Conservation (phyloP, 2,329 filamentous ascomycete species). For the Calonectria crousiana region DNA sequence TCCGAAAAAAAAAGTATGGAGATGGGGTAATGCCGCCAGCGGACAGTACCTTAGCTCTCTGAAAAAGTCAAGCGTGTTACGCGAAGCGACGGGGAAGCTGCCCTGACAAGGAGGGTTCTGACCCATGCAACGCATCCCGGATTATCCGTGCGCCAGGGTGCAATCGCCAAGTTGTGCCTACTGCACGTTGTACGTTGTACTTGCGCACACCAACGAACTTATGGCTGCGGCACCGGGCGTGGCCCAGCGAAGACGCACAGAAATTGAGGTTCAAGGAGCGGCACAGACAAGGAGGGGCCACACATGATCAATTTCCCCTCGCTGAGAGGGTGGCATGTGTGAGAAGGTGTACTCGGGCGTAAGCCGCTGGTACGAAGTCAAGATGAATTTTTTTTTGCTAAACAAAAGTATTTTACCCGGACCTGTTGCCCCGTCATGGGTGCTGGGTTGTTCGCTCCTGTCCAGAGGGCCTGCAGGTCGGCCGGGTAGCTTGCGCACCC, state of each 20-base stretch:
- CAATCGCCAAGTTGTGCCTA: conserved; percentile 11
- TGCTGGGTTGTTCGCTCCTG: not conserved
- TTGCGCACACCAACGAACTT: conserved; percentile 15
- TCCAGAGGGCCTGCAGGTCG: conserved; percentile 2
- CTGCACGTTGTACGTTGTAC: conserved; percentile 17
- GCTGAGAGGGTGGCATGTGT: not conserved
- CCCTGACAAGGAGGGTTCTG: conserved; percentile 24
- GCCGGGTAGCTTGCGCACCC: conserved; percentile 15
- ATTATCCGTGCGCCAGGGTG: conserved; percentile 24
- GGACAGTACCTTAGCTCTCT: not conserved
- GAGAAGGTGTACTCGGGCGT: not conserved
- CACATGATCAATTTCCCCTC: conserved; percentile 13
- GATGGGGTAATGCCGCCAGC: conserved; percentile 19
- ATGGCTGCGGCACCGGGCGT: conserved; percentile 1
- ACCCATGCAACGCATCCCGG: conserved; percentile 25
- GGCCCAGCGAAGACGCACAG: conserved; percentile 8
- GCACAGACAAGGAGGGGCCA: not conserved
- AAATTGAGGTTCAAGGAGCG: conserved; percentile 1
- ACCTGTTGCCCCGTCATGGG: not conserved
- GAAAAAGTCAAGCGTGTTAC: conserved; percentile 9
- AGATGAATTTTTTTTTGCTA: not conserved
- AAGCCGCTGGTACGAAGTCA: conserved; percentile 4
- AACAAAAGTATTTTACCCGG: conserved; percentile 1
- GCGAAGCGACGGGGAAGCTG: conserved; percentile 19
- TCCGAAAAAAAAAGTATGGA: not conserved